Conservation (phyloP, 495 filamentous ascomycete species). For the Pseudoneurospora amorphoporcata region DNA sequence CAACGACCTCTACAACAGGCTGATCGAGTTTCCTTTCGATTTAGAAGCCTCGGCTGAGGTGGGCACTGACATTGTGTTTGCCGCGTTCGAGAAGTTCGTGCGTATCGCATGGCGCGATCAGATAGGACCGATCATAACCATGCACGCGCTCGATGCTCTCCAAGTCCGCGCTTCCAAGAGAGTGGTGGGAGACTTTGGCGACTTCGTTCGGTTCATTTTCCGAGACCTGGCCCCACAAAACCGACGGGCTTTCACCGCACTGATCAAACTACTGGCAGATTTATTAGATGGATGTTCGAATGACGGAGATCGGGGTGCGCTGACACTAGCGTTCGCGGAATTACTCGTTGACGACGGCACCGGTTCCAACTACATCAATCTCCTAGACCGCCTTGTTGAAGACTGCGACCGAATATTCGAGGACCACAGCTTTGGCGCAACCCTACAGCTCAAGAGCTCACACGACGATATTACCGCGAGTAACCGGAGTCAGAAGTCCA, state of each 20-base stretch:
- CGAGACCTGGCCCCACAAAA: constrained; percentile 84
- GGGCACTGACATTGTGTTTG: constrained; percentile 80
- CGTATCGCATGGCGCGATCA: constrained; percentile 78
- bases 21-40: constrained; percentile 72
- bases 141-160: constrained; percentile 52
- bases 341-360: constrained; percentile 68
- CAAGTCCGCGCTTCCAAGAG: constrained; percentile 65
- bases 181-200: constrained; percentile 71
- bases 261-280: constrained; percentile 78
- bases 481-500: constrained; percentile 33
- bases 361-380: constrained; percentile 74
- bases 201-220: constrained; percentile 68
- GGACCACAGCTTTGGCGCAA: constrained; percentile 43
- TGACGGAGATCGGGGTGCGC: constrained; percentile 80
- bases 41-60: constrained; percentile 64
- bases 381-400: constrained; percentile 86
- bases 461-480: constrained; percentile 40
- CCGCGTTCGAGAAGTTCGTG: constrained; percentile 90
- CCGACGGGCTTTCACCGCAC: constrained; percentile 71
- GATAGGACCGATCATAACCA: constrained; percentile 71
- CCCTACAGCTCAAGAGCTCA: constrained; percentile 21
- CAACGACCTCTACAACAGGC: constrained; percentile 83
- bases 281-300: constrained; percentile 90
- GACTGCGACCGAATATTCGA: constrained; percentile 85
- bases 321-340: constrained; percentile 87